Evolutionary conservation across 2,329 filamentous ascomycete genomes (phyloP).

Genomic region (Sodiomyces alkalinus): DNA sequence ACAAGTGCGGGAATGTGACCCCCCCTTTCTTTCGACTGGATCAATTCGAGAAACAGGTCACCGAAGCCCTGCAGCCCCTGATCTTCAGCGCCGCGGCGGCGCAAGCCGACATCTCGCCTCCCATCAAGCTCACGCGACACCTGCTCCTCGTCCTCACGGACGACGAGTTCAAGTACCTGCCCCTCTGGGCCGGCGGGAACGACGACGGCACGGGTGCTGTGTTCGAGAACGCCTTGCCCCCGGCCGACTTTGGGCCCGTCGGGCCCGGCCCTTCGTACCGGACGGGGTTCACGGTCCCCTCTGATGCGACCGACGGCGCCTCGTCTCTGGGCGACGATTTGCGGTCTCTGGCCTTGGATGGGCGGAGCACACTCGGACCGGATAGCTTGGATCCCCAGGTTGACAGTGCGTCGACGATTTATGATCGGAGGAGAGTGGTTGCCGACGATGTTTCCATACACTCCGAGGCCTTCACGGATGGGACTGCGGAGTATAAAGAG

Average conservation of each 20-base stretch:
- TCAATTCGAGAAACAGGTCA: constrained; percentile 10
- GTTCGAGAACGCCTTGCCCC: constrained; percentile 25
- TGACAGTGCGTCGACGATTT: constrained; percentile 20
- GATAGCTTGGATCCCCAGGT: constrained; percentile 22
- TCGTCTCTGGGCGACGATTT: constrained; percentile 20
- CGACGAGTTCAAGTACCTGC: constrained; percentile 46
- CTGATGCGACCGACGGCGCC: constrained; percentile 13
- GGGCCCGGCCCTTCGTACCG: constrained; percentile 31
- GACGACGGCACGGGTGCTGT: constrained; percentile 37
- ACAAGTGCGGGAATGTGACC: no score
- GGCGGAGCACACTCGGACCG: constrained; percentile 18
- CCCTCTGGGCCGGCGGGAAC: constrained; percentile 46
- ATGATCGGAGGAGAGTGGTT: constrained; percentile 15
- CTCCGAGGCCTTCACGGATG: constrained; percentile 20
- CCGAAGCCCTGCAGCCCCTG: constrained; percentile 9
- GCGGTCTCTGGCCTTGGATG: constrained; percentile 16
- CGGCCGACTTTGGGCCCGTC: constrained; percentile 26
- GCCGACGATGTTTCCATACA: constrained; percentile 16
- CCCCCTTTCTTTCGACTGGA: not conserved
- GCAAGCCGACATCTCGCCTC: not conserved
- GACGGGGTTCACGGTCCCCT: constrained; percentile 24
- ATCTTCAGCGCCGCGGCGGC: constrained; percentile 4
- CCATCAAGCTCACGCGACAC: constrained; percentile 19
- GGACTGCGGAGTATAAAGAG: constrained; percentile 16
- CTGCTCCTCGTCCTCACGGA: constrained; percentile 36